phyloP scores from a whole-genome alignment of 2,329 filamentous ascomycete genomes.

The Penicillium rolfsii region DNA sequence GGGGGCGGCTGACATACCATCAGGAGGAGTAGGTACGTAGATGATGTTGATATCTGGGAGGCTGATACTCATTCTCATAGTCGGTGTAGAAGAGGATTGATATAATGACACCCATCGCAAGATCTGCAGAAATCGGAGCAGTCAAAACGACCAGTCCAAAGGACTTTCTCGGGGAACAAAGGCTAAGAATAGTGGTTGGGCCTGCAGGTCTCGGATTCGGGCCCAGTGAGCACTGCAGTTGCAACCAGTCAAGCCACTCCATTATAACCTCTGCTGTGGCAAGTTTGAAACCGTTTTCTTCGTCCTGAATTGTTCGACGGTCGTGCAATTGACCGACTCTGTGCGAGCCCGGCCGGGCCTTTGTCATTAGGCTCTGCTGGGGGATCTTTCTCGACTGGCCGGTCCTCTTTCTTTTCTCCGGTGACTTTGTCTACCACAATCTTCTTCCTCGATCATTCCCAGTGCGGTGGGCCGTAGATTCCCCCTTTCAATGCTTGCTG shows the following conservation, averaged over 20 bases:
- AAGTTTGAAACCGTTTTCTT: constrained; percentile 14
- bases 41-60: neutral
- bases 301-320: constrained; percentile 12
- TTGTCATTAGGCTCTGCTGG: constrained; percentile 1
- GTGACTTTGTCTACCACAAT: neutral
- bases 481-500: neutral
- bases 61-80: neutral
- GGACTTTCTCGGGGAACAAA: neutral
- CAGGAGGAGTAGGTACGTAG: neutral
- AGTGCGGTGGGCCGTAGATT: neutral
- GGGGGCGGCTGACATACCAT: neutral
- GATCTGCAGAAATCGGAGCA: constrained; percentile 1
- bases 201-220: constrained; percentile 27
- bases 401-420: neutral
- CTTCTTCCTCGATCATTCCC: neutral
- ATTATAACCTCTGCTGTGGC: constrained; percentile 11
- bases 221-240: neutral
- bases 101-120: neutral
- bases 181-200: constrained; percentile 19
- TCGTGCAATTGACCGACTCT: neutral
- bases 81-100: neutral
- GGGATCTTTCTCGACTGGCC: neutral
- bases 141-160: neutral
- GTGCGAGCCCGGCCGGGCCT: constrained; percentile 3
- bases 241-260: constrained; percentile 3